These are phyloP conservation scores for Papiliotrema terrestris DNA, from an alignment of 1,284 basidiomycete species.

Conservation along the genomic window DNA sequence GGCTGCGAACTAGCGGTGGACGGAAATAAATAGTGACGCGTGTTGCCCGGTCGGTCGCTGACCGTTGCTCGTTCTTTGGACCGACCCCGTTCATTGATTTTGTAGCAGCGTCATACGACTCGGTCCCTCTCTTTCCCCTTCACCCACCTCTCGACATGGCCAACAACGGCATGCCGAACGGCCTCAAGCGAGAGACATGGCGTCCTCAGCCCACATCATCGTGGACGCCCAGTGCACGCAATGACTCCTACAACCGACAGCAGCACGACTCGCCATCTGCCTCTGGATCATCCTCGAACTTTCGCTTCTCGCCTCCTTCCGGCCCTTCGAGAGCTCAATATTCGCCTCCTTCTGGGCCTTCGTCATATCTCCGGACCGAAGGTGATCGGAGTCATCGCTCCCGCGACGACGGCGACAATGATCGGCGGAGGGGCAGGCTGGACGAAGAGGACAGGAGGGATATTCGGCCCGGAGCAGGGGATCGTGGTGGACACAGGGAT, in stretches of 20 bases:
- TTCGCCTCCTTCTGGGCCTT: background rate
- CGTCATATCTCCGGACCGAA: background rate
- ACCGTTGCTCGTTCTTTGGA: too few species aligned
- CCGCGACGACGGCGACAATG: background rate
- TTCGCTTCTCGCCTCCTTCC: background rate
- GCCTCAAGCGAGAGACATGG: constrained; percentile 27
- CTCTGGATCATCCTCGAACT: background rate
- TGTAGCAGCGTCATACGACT: too few species aligned
- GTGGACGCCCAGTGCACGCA: background rate
- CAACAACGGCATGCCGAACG: too few species aligned
- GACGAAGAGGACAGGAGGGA: background rate
- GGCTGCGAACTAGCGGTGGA: too few species aligned
- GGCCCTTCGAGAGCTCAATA: background rate
- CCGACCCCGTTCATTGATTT: too few species aligned
- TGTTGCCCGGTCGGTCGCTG: too few species aligned
- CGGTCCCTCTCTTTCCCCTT: too few species aligned
- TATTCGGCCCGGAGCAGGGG: background rate
- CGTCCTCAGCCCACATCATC: constrained; percentile 14
- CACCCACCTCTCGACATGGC: too few species aligned
- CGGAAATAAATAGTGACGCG: too few species aligned
- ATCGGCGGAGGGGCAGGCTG: background rate
- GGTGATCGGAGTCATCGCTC: background rate
- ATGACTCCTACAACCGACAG: constrained; percentile 10
- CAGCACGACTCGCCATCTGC: constrained; percentile 8
- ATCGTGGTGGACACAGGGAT: background rate